A percentile compares a stretch with the other conserved stretches of the same genome.
Evolutionary conservation across 257 asterid genomes (phyloP).

Genomic region (Ehretia macrophylla): DNA sequence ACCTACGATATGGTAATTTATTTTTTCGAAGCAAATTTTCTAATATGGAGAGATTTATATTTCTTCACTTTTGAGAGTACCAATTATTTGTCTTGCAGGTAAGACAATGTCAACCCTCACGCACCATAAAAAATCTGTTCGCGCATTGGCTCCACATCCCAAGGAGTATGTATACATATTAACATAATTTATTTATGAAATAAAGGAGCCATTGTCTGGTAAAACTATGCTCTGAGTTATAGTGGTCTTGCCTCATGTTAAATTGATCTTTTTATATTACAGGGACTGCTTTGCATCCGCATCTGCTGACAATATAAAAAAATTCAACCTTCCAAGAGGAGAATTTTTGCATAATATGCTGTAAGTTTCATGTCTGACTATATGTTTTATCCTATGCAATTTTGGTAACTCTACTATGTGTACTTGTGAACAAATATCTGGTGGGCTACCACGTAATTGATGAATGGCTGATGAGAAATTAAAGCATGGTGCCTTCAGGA

Average conservation of each 20-base stretch:
- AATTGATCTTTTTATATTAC: constrained; percentile 26
- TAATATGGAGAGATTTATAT: background rate
- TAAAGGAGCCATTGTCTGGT: constrained; percentile 4
- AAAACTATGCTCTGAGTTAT: background rate
- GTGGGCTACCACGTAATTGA: no score
- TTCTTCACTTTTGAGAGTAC: constrained; percentile 15
- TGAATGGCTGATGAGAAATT: no score
- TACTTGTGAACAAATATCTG: no score
- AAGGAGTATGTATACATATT: constrained; percentile 45
- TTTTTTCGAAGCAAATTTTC: background rate
- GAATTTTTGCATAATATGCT: constrained; percentile 98
- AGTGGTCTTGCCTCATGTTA: constrained; percentile 10
- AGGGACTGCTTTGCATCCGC: constrained; percentile 96
- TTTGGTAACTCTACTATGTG: background rate
- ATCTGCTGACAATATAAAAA: constrained; percentile 93
- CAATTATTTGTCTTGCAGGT: constrained; percentile 47
- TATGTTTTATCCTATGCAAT: constrained; percentile 4
- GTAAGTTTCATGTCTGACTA: constrained; percentile 45
- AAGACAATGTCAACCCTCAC: constrained; percentile 82
- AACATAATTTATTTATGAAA: background rate
- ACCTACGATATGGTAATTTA: constrained; percentile 66
- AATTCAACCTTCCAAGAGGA: constrained; percentile 93
- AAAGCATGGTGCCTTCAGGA: no score
- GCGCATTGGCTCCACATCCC: constrained; percentile 85
- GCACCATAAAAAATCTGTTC: constrained; percentile 84